Percentiles rank a stretch among this genome's conserved stretches.
Conservation (phyloP, 257 asterid species). For the Solanum clarkiae region DNA sequence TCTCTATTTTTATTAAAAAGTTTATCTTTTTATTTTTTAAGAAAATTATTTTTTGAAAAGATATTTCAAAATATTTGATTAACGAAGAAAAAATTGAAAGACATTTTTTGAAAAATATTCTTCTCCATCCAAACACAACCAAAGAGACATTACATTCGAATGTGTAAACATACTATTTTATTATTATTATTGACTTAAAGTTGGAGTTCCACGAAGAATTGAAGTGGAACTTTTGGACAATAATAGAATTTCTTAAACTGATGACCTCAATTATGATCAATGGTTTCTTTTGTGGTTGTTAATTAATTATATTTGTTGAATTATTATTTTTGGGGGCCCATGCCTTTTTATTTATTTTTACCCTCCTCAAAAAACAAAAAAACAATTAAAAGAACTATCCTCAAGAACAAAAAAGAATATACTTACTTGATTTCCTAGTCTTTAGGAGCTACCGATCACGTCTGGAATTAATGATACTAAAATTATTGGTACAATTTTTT, state of each 20-base stretch:
- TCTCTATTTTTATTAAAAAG: neutral
- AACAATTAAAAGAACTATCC: neutral
- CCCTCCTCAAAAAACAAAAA: neutral
- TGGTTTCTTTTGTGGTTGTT: neutral
- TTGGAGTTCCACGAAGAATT: neutral
- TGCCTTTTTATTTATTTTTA: neutral
- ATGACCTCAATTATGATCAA: neutral
- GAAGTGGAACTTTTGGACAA: neutral
- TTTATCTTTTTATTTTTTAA: accelerated
- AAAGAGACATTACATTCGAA: neutral
- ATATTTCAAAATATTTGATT: too few relatives aligned
- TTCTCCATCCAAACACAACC: neutral
- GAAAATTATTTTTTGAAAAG: neutral
- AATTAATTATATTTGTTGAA: neutral
- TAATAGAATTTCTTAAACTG: neutral
- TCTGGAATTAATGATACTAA: neutral
- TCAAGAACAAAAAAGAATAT: neutral
- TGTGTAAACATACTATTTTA: neutral
- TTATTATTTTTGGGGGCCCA: neutral
- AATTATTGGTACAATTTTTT: neutral
- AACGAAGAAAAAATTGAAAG: too few relatives aligned
- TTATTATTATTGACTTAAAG: neutral
- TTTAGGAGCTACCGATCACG: neutral
- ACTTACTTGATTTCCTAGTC: neutral
- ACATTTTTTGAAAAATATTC: neutral